Percentiles rank a stretch among this genome's conserved stretches.
Evolutionary conservation across 768 basidiomycete genomes (phyloP).

Genomic region (Mycena haematopus): DNA sequence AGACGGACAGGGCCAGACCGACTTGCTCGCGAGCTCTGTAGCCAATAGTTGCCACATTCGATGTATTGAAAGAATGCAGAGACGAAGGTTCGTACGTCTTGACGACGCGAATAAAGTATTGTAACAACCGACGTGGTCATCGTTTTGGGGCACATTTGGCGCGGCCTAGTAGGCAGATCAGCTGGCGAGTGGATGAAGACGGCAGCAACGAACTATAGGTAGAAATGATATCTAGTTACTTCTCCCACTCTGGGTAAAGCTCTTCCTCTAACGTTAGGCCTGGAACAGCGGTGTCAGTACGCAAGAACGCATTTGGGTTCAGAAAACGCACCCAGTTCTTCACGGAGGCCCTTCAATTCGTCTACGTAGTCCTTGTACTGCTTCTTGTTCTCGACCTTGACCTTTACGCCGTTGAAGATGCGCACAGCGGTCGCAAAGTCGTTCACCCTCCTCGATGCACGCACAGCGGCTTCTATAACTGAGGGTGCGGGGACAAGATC

Average conservation of each 20-base stretch:
- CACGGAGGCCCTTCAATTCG: slow-evolving; percentile 85
- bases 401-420: slow-evolving; percentile 93
- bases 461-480: slow-evolving; percentile 87
- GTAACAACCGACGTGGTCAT: slow-evolving; percentile 14
- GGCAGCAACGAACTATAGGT: not conserved
- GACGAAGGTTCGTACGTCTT: slow-evolving; percentile 15
- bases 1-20: not conserved
- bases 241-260: slow-evolving; percentile 47
- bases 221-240: slow-evolving; percentile 14
- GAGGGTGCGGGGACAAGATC: slow-evolving; percentile 89
- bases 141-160: slow-evolving; percentile 11
- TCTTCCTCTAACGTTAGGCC: slow-evolving; percentile 53
- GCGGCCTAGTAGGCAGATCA: not conserved
- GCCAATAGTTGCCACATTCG: slow-evolving; percentile 5
- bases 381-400: slow-evolving; percentile 97
- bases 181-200: not conserved
- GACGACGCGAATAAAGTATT: slow-evolving; percentile 12
- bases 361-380: slow-evolving; percentile 95
- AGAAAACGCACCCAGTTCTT: slow-evolving; percentile 83
- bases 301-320: not conserved
- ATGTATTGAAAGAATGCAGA: slow-evolving; percentile 23
- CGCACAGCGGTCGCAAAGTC: slow-evolving; percentile 98
- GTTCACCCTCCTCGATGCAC: slow-evolving; percentile 89
- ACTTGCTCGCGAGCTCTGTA: not conserved
- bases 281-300: slow-evolving; percentile 25